phyloP scores from a whole-genome alignment of 192 early-diverging fungal species.

The Ambispora gerdemannii region DNA sequence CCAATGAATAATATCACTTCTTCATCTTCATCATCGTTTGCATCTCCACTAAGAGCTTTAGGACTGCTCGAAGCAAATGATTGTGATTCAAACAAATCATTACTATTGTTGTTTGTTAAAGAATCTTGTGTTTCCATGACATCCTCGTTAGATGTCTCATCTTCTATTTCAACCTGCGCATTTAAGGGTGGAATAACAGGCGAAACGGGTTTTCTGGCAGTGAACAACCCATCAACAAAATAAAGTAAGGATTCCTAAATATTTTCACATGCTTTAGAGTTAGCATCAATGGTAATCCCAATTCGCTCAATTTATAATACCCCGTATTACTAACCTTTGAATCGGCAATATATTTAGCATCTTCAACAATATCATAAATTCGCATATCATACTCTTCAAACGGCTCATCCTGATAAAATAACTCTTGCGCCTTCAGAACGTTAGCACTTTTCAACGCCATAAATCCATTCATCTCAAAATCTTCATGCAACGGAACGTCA shows the following conservation, averaged over 20 bases:
- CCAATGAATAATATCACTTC: conserved; percentile 47
- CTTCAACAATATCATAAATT: conserved; percentile 25
- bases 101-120: background rate
- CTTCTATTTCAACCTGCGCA: background rate
- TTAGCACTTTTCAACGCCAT: conserved; percentile 36
- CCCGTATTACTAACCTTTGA: conserved; percentile 2
- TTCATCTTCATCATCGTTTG: conserved; percentile 35
- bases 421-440: conserved; percentile 1
- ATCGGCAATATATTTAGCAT: conserved; percentile 19
- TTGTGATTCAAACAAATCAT: conserved; percentile 11
- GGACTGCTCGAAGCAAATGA: conserved; percentile 20
- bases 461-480: conserved; percentile 45
- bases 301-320: background rate
- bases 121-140: background rate
- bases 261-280: background rate
- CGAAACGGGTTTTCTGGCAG: background rate
- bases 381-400: conserved; percentile 33
- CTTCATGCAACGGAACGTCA: conserved; percentile 36
- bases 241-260: conserved; percentile 16
- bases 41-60: background rate
- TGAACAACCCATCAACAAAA: conserved; percentile 15
- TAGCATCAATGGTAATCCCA: background rate
- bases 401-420: conserved; percentile 2
- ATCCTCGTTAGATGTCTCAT: background rate
- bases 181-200: background rate